Percentiles rank a stretch among this genome's conserved stretches.
Conservation (phyloP, 2,329 filamentous ascomycete genomes). For the Colletotrichum camelliae region DNA sequence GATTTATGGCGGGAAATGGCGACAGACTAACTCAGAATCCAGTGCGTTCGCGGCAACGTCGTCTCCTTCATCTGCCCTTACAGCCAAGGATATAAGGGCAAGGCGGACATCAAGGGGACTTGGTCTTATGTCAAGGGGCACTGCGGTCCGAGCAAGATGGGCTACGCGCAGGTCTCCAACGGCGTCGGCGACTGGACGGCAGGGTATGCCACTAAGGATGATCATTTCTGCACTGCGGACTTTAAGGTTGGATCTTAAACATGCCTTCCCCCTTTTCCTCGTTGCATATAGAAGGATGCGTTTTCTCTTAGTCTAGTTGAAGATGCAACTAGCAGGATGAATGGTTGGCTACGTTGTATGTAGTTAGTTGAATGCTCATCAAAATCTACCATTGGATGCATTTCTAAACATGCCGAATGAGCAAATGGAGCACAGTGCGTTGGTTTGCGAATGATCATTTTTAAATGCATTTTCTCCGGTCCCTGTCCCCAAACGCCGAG, state of each 20-base stretch:
- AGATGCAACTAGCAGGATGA: not conserved
- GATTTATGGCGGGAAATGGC: not conserved
- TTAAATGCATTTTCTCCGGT: accelerated
- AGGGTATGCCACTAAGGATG: not conserved
- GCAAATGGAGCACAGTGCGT: no score
- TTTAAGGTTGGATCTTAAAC: not conserved
- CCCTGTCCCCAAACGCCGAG: not conserved
- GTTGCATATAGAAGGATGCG: not conserved
- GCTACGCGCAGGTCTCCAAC: not conserved
- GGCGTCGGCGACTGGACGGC: not conserved
- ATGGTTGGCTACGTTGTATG: accelerated
- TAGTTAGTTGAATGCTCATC: not conserved
- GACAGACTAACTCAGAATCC: not conserved
- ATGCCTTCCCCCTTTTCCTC: not conserved
- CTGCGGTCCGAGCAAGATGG: not conserved
- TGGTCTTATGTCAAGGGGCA: not conserved
- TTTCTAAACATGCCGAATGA: no score
- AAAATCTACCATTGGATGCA: not conserved
- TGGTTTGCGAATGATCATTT: not conserved
- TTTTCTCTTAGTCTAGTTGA: accelerated
- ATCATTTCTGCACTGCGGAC: not conserved
- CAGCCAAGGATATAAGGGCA: not conserved
- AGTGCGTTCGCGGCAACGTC: not conserved
- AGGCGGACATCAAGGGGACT: not conserved
- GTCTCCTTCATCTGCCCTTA: not conserved